These are phyloP conservation scores for Beauveria sp. DNA, from an alignment of 2,329 filamentous ascomycete species.

Conservation along the genomic window DNA sequence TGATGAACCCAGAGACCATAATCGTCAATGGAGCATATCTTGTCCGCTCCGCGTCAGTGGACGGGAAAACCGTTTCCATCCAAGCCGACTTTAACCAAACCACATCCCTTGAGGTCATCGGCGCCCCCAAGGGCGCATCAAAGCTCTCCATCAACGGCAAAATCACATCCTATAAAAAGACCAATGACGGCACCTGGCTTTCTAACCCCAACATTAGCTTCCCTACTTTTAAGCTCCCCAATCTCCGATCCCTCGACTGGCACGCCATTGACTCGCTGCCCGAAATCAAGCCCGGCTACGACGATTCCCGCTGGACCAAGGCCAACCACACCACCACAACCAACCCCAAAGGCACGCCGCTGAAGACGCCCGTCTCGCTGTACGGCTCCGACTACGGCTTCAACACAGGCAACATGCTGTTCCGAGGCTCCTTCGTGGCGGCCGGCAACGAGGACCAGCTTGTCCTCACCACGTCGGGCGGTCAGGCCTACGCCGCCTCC, in stretches of 20 bases:
- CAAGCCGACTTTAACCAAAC: constrained; percentile 67
- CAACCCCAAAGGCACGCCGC: constrained; percentile 48
- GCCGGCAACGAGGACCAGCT: constrained; percentile 51
- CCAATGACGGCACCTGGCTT: constrained; percentile 39
- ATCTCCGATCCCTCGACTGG: constrained; percentile 55
- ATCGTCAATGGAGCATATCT: constrained; percentile 60
- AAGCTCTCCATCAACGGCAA: constrained; percentile 36
- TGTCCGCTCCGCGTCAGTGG: constrained; percentile 49
- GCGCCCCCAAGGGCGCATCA: constrained; percentile 43
- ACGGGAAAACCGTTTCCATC: constrained; percentile 50
- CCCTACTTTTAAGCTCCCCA: constrained; percentile 30
- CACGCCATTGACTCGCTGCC: constrained; percentile 64
- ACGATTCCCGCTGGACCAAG: constrained; percentile 59
- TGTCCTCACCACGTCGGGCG: constrained; percentile 55
- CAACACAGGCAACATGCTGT: constrained; percentile 60
- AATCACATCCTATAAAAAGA: constrained; percentile 26
- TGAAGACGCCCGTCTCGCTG: constrained; percentile 58
- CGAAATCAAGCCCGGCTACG: constrained; percentile 55
- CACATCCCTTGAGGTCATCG: constrained; percentile 59
- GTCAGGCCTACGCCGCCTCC: constrained; percentile 57
- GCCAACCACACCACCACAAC: constrained; percentile 49
- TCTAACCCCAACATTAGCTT: constrained; percentile 41
- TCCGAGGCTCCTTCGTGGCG: constrained; percentile 61
- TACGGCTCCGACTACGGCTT: constrained; percentile 69
- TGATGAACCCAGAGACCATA: constrained; percentile 34